These are phyloP conservation scores for Pseudocercospora cruenta DNA, from an alignment of 2,329 filamentous ascomycete genomes.

Conservation along the genomic window DNA sequence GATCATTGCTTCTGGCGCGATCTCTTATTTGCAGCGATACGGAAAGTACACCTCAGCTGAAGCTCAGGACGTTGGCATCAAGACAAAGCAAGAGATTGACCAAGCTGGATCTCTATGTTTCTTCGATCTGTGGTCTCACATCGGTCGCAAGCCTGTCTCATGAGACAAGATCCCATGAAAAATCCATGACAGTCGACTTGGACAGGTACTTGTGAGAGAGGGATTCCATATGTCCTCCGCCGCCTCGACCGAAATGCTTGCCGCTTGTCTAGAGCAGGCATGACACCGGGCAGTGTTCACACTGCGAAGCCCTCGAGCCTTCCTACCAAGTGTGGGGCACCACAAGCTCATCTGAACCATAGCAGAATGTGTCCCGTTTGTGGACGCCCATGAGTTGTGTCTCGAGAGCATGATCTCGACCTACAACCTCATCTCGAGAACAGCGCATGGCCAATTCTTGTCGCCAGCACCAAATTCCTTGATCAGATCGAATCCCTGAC, in stretches of 20 bases:
- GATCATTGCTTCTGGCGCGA: conserved; percentile 14
- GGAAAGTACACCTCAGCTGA: conserved; percentile 12
- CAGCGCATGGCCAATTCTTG: conserved; percentile 22
- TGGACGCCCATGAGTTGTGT: neutral
- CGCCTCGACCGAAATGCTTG: neutral
- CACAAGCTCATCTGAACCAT: neutral
- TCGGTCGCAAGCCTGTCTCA: conserved; percentile 20
- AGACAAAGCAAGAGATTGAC: conserved; percentile 22
- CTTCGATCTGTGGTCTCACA: conserved; percentile 30
- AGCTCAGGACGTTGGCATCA: neutral
- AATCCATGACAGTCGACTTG: neutral
- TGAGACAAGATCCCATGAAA: neutral
- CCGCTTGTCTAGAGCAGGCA: neutral
- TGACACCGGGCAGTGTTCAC: neutral
- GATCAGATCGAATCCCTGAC: conserved; percentile 22
- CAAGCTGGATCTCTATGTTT: conserved; percentile 20
- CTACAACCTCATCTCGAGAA: conserved; percentile 24
- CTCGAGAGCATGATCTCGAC: neutral
- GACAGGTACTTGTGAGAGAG: neutral
- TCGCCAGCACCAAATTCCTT: conserved; percentile 17
- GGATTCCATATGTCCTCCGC: too few species aligned
- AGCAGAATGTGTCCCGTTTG: neutral
- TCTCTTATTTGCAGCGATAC: conserved; percentile 14
- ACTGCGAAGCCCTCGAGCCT: neutral
- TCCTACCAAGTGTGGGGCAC: neutral